Percentiles rank a stretch among this genome's conserved stretches.
Conservation (phyloP, 2,329 filamentous ascomycete genomes). For the Harringtonia lauricola region DNA sequence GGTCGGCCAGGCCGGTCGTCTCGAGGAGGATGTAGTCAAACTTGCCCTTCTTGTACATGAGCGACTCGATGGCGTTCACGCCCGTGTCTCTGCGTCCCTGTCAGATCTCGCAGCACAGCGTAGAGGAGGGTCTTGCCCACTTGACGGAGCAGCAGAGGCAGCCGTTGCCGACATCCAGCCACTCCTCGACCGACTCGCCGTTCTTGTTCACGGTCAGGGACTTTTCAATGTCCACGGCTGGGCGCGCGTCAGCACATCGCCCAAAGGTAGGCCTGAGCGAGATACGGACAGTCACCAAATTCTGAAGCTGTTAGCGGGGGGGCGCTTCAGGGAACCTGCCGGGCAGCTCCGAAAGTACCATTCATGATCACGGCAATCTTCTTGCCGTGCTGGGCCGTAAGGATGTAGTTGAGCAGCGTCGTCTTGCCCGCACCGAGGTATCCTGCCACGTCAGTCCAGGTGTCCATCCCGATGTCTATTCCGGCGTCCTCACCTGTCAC, state of each 20-base stretch:
- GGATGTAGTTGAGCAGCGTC: conserved; percentile 88
- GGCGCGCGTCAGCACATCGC: background rate
- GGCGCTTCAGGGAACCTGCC: no score
- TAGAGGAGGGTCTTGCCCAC: conserved; percentile 31
- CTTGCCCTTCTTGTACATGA: conserved; percentile 86
- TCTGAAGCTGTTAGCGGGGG: conserved; percentile 5
- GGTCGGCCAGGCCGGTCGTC: conserved; percentile 90
- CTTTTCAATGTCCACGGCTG: conserved; percentile 90
- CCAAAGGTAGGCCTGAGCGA: background rate
- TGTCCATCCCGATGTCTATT: background rate
- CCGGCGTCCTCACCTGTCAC: conserved; percentile 50
- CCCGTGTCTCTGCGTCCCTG: conserved; percentile 59
- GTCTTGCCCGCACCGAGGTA: conserved; percentile 96
- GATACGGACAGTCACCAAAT: conserved; percentile 17
- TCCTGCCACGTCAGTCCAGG: conserved; percentile 37
- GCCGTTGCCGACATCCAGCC: conserved; percentile 91
- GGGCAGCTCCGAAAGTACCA: conserved; percentile 29
- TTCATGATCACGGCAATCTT: conserved; percentile 98
- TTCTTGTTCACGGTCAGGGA: conserved; percentile 83
- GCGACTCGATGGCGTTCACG: conserved; percentile 85
- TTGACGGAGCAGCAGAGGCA: conserved; percentile 98
- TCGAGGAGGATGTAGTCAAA: conserved; percentile 98
- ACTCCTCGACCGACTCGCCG: conserved; percentile 77
- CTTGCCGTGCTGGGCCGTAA: conserved; percentile 91
- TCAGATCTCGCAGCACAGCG: background rate